A percentile compares a stretch with the other conserved stretches of the same genome.
Conservation (phyloP, 441 rosid genomes). For the Corymbia calophylla region DNA sequence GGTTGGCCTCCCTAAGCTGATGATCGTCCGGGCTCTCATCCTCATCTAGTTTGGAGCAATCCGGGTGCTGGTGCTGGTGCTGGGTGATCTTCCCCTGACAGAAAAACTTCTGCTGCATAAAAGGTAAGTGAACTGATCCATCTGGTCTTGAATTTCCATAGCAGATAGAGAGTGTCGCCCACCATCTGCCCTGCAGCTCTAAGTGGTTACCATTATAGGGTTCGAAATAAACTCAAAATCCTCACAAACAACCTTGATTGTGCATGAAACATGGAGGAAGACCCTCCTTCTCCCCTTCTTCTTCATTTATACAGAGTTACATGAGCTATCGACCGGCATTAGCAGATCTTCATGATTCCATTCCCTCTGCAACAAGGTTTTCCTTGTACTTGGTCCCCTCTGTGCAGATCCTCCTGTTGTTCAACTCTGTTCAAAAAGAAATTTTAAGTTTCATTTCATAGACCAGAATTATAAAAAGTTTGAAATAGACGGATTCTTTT, state of each 20-base stretch:
- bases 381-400: background rate
- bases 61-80: slow-evolving; percentile 53
- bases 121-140: slow-evolving; percentile 66
- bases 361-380: background rate
- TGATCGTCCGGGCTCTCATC: slow-evolving; percentile 86
- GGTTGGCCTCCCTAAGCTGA: slow-evolving; percentile 63
- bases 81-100: slow-evolving; percentile 52
- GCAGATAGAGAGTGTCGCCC: slow-evolving; percentile 19
- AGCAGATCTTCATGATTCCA: background rate
- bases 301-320: background rate
- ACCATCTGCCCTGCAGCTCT: background rate
- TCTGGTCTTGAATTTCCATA: slow-evolving; percentile 64
- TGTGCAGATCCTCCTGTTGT: background rate
- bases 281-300: background rate
- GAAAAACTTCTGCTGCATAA: slow-evolving; percentile 77
- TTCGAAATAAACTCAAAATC: background rate
- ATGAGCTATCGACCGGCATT: background rate
- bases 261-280: background rate
- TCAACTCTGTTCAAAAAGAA: background rate
- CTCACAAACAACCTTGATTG: background rate
- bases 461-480: background rate
- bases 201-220: background rate
- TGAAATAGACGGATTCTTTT: background rate
- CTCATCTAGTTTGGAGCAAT: slow-evolving; percentile 70
- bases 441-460: background rate